Conservation (phyloP, 2,329 filamentous ascomycete genomes). For the Ophiostoma sp. region DNA sequence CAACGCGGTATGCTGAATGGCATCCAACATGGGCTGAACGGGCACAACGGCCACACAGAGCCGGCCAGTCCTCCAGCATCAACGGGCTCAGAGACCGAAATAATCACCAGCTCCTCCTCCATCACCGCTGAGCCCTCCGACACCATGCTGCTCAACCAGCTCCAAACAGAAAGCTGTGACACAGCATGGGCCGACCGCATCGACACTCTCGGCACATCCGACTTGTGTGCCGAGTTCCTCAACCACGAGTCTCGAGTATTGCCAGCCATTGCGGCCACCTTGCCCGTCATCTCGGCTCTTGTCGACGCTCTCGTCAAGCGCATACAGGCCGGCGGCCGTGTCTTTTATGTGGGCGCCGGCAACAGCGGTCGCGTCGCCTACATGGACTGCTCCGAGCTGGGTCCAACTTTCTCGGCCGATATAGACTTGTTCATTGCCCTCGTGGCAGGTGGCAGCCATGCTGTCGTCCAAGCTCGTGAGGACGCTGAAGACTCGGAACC, state of each 20-base stretch:
- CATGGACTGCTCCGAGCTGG: slow-evolving; percentile 45
- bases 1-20: background rate
- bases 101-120: no score
- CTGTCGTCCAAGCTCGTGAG: slow-evolving; percentile 43
- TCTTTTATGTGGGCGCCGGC: slow-evolving; percentile 44
- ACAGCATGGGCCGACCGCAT: slow-evolving; percentile 21
- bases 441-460: slow-evolving; percentile 44
- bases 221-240: slow-evolving; percentile 34
- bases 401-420: slow-evolving; percentile 43
- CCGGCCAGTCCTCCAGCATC: background rate
- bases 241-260: slow-evolving; percentile 39
- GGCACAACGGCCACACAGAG: background rate
- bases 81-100: background rate
- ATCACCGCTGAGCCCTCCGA: background rate
- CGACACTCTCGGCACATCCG: slow-evolving; percentile 21
- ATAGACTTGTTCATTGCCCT: slow-evolving; percentile 42
- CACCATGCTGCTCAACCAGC: slow-evolving; percentile 6
- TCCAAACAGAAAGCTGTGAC: slow-evolving; percentile 22
- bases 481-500: slow-evolving; percentile 30
- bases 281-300: slow-evolving; percentile 38
- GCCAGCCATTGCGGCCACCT: slow-evolving; percentile 34
- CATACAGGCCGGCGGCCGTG: slow-evolving; percentile 38
- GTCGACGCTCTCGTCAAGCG: slow-evolving; percentile 38
- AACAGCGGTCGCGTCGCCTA: slow-evolving; percentile 44
- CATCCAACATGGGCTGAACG: background rate